Conservation (phyloP, 2,329 filamentous ascomycete species). For the Exophiala dermatitidis region DNA sequence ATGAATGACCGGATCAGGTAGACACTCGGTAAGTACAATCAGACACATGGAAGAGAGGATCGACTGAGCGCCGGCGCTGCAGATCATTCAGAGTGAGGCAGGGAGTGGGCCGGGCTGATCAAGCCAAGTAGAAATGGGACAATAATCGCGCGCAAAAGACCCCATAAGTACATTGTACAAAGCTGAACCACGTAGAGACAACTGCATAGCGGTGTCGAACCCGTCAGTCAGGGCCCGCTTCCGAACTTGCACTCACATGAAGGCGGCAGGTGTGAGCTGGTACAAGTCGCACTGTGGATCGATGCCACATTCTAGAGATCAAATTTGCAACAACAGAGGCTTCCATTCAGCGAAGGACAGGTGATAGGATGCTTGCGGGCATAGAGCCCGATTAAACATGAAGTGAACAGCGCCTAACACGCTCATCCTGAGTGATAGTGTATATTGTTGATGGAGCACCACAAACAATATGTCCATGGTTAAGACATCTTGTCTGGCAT, state of each 20-base stretch:
- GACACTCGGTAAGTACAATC: neutral
- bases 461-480: too few species aligned
- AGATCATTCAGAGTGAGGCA: neutral
- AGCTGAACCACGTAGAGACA: neutral
- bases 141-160: too few species aligned
- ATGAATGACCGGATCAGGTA: neutral
- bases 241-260: neutral
- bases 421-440: too few species aligned
- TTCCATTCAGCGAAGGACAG: too few species aligned
- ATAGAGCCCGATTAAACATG: too few species aligned
- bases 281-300: neutral
- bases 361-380: too few species aligned
- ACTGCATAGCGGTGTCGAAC: neutral
- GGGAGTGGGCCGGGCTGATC: neutral
- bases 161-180: neutral
- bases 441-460: too few species aligned
- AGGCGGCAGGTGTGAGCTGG: neutral
- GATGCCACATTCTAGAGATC: neutral
- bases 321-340: neutral
- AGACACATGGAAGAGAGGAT: neutral
- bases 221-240: neutral
- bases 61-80: neutral
- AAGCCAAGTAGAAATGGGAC: neutral
- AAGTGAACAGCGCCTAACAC: too few species aligned
- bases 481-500: too few species aligned